Percentiles rank a stretch among this genome's conserved stretches.
These are phyloP conservation scores for Kwoniella sp. DNA, from an alignment of 768 basidiomycete species.

Conservation along the genomic window DNA sequence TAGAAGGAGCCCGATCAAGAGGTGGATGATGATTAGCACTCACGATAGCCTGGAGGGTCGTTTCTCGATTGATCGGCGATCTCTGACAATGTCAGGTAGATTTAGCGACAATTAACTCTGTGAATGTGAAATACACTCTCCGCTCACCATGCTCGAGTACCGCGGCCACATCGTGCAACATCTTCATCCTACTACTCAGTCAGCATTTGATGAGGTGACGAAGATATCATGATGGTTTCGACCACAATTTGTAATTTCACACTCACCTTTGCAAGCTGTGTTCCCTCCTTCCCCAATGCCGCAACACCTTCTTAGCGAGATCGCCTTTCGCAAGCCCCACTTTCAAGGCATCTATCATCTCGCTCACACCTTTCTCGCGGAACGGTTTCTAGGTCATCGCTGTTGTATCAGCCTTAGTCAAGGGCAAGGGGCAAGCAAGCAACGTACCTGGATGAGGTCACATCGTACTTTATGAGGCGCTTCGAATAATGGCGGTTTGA, in stretches of 20 bases:
- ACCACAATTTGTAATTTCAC: not conserved
- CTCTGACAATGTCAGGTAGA: slow-evolving; percentile 4
- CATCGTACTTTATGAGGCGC: slow-evolving; percentile 20
- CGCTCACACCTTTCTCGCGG: slow-evolving; percentile 11
- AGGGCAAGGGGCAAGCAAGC: not conserved
- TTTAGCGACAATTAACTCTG: too few species aligned
- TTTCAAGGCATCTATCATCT: slow-evolving; percentile 21
- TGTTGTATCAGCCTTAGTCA: slow-evolving; percentile 8
- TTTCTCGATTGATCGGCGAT: slow-evolving; percentile 20
- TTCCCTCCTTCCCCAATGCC: slow-evolving; percentile 20
- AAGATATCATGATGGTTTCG: not conserved
- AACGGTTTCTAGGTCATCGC: slow-evolving; percentile 7
- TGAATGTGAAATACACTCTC: not conserved
- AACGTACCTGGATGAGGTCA: slow-evolving; percentile 20
- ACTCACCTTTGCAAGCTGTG: slow-evolving; percentile 3
- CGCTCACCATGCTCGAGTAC: slow-evolving; percentile 18
- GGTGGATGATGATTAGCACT: too few species aligned
- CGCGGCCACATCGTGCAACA: slow-evolving; percentile 6
- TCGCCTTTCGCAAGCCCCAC: slow-evolving; percentile 17
- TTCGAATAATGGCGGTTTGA: slow-evolving; percentile 20
- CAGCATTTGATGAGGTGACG: not conserved
- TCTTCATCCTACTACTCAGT: not conserved
- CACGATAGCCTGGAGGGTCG: slow-evolving; percentile 19
- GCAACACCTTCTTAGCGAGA: slow-evolving; percentile 12
- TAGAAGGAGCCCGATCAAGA: too few species aligned